Conservation (phyloP, 768 basidiomycete species). For the Lactarius vividus region DNA sequence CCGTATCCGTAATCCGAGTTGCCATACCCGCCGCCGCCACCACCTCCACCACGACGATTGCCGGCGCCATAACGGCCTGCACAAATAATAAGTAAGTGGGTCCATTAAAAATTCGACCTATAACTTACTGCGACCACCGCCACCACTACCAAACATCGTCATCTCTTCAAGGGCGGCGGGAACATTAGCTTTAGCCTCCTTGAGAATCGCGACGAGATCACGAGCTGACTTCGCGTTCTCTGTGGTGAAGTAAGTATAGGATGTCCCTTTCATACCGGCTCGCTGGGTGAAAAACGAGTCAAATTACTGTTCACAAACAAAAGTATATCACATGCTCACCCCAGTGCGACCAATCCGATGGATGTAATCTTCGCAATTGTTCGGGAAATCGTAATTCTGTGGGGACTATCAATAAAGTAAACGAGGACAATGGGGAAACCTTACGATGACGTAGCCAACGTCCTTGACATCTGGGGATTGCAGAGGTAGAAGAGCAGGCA, state of each 20-base stretch:
- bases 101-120: neutral
- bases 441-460: constrained; percentile 93
- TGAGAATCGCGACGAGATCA: constrained; percentile 82
- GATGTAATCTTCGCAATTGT: constrained; percentile 97
- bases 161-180: constrained; percentile 93
- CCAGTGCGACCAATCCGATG: constrained; percentile 99
- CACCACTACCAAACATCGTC: constrained; percentile 82
- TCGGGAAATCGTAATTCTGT: constrained; percentile 96
- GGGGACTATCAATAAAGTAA: constrained; percentile 1
- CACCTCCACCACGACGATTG: constrained; percentile 46
- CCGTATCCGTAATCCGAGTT: constrained; percentile 44
- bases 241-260: constrained; percentile 95
- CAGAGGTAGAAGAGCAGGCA: constrained; percentile 30
- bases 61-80: constrained; percentile 59
- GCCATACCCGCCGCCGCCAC: constrained; percentile 43
- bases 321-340: constrained; percentile 41
- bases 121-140: constrained; percentile 65
- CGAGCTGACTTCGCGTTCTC: constrained; percentile 94
- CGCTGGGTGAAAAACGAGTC: constrained; percentile 47
- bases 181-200: constrained; percentile 81
- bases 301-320: neutral
- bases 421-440: constrained; percentile 35
- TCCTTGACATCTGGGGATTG: constrained; percentile 90
- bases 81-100: constrained; percentile 17
- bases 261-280: constrained; percentile 87